Conservation (phyloP, 306 rosid species). For the Hippophae gyantsensis region DNA sequence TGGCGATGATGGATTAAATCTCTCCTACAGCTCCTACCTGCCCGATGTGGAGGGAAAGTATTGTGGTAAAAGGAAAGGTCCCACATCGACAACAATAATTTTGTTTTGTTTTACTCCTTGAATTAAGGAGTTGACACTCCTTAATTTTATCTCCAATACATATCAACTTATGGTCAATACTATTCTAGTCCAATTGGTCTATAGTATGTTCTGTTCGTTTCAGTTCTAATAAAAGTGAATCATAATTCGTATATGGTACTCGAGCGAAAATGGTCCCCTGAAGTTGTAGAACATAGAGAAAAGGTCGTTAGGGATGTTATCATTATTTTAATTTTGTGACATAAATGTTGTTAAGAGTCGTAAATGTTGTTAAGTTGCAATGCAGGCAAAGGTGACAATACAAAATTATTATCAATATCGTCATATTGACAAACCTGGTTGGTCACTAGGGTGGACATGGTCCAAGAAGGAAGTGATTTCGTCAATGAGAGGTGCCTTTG, state of each 20-base stretch:
- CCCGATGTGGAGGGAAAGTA: too few relatives aligned
- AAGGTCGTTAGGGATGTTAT: not conserved
- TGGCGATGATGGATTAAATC: too few relatives aligned
- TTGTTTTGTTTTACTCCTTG: too few relatives aligned
- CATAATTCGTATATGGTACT: not conserved
- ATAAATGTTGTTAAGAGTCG: slow-evolving; percentile 1
- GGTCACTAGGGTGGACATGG: slow-evolving; percentile 77
- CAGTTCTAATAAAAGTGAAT: not conserved
- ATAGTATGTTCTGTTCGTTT: too few relatives aligned
- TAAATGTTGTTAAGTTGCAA: not conserved
- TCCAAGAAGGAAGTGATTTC: slow-evolving; percentile 52
- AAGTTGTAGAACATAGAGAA: not conserved
- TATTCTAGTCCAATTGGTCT: too few relatives aligned
- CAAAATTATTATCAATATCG: slow-evolving; percentile 53
- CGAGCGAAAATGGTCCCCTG: not conserved
- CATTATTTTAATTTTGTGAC: not conserved
- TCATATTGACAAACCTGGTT: slow-evolving; percentile 63
- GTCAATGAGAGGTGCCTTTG: slow-evolving; percentile 76
- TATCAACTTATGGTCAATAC: too few relatives aligned
- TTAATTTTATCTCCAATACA: too few relatives aligned
- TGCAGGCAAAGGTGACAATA: slow-evolving; percentile 63
- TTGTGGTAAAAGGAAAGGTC: too few relatives aligned
- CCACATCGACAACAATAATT: too few relatives aligned
- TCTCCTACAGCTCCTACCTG: too few relatives aligned
- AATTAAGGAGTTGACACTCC: too few relatives aligned